Evolutionary conservation across 768 basidiomycete species (phyloP), one percentile per base, ranked within the genome.

Genomic region (Boletellus ananas): DNA sequence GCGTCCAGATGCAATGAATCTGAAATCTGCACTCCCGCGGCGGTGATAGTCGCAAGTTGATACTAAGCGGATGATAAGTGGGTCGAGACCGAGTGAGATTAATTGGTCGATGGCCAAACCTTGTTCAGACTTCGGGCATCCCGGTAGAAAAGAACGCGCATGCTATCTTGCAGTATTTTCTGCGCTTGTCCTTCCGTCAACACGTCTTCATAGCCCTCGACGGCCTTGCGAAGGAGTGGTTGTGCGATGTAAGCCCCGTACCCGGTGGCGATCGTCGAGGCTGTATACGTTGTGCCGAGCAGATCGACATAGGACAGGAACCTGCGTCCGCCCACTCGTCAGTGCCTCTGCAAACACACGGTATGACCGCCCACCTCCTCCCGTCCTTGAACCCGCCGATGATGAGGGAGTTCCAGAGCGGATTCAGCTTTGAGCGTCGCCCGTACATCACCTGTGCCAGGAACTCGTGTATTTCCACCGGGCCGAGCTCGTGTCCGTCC

Each of bases 41-140:
- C 81, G 0, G 88, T 93, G 60, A 98, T 81, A 1, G 80, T 91
- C 5, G 93, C 94, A 50, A 98, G 80, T 94, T 98, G 95, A 72
- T 85, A 98, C 95, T 97, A 65, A 1, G 49, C 31, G 25, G n/a
- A 42, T 23, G 49, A 20, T 42, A 6, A 43, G 36, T 11, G 29
- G 29, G 29, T 11, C 11, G 41, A 34, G n/a, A 17, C 17, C 1
- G 29, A 18, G 31, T 2, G 18, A 6, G 20, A 50, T 37, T 16
- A 53, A 41, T 12, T 6, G 23, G 21, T 17, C 14, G 40, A 21
- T 18, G 21, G 38, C 63, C 76, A 29, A 55, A 91, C 94, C 82
- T 97, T 96, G 79, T 98, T 89, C 68, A 94, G 73, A 74, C 90
- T 92, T 58, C 95, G 79, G 6, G 95, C 95, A 60, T 99, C 96